Evolutionary conservation across 140 eudicot genomes (phyloP).

Genomic region (Oenanthe javanica): DNA sequence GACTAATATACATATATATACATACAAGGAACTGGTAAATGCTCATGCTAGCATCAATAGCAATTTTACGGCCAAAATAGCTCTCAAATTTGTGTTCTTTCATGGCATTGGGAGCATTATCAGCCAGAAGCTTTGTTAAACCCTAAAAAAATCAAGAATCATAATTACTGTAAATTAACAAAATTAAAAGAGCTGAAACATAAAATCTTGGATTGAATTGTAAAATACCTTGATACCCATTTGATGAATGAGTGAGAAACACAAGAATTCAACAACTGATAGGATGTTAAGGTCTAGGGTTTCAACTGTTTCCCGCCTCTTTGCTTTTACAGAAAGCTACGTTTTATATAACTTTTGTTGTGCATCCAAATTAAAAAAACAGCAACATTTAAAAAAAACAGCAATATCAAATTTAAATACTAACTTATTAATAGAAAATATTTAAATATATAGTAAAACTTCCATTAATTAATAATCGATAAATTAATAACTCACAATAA

Average conservation of each 20-base stretch:
- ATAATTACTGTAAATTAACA: neutral
- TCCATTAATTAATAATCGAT: too few relatives aligned
- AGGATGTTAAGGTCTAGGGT: conserved; percentile 2
- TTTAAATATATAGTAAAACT: too few relatives aligned
- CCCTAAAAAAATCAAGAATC: conserved; percentile 42
- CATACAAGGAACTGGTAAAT: conserved; percentile 89
- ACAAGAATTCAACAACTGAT: neutral
- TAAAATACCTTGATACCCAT: conserved; percentile 19
- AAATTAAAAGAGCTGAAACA: neutral
- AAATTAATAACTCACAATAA: too few relatives aligned
- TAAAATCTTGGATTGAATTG: neutral
- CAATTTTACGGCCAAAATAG: conserved; percentile 87
- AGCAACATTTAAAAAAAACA: too few relatives aligned
- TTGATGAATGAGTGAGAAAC: neutral
- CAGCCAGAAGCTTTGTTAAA: conserved; percentile 93
- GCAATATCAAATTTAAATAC: too few relatives aligned
- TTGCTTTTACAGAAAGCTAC: neutral
- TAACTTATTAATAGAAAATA: too few relatives aligned
- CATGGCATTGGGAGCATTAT: conserved; percentile 88
- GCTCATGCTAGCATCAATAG: conserved; percentile 99
- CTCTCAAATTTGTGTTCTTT: conserved; percentile 98
- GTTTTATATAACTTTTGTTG: too few relatives aligned
- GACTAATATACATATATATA: neutral
- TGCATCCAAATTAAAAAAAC: too few relatives aligned
- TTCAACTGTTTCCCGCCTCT: conserved; percentile 10